Percentiles rank a stretch among this genome's conserved stretches.
These are phyloP conservation scores for Prunus mira DNA, from an alignment of 306 rosid genomes.

Conservation along the genomic window DNA sequence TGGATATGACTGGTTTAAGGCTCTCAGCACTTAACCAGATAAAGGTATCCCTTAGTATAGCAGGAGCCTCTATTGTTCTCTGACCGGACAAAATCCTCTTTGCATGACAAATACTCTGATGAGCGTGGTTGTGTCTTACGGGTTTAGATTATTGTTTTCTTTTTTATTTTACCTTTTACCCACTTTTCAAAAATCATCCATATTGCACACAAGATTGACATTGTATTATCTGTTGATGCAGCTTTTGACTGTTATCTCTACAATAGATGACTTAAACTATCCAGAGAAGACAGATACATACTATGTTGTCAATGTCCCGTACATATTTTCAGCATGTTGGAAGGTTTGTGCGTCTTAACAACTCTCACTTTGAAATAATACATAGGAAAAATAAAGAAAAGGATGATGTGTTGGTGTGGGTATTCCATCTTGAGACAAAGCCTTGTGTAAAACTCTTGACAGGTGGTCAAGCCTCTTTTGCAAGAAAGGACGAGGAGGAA, in stretches of 20 bases:
- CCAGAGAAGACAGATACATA: slow-evolving; percentile 96
- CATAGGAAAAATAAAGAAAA: background rate
- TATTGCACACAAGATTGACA: slow-evolving; percentile 20
- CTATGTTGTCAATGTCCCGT: slow-evolving; percentile 80
- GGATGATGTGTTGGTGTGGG: background rate
- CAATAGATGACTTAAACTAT: slow-evolving; percentile 93
- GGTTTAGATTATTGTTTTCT: background rate
- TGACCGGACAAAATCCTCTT: background rate
- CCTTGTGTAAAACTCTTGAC: slow-evolving; percentile 14
- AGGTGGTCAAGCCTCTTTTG: slow-evolving; percentile 94
- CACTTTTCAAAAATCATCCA: background rate
- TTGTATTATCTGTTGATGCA: slow-evolving; percentile 37
- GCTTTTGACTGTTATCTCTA: slow-evolving; percentile 85
- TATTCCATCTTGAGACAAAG: background rate
- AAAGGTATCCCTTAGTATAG: slow-evolving; percentile 50
- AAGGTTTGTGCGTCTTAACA: slow-evolving; percentile 54
- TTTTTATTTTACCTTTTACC: background rate
- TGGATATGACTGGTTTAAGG: slow-evolving; percentile 94
- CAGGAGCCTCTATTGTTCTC: background rate
- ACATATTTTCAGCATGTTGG: slow-evolving; percentile 97
- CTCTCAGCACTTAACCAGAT: slow-evolving; percentile 84
- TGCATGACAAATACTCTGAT: background rate
- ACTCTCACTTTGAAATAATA: background rate
- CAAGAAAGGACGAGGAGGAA: slow-evolving; percentile 94
- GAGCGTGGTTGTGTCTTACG: background rate